These are phyloP conservation scores for Phytophthora quininea DNA, from an alignment of 352 stramenopile genomes.

Conservation along the genomic window DNA sequence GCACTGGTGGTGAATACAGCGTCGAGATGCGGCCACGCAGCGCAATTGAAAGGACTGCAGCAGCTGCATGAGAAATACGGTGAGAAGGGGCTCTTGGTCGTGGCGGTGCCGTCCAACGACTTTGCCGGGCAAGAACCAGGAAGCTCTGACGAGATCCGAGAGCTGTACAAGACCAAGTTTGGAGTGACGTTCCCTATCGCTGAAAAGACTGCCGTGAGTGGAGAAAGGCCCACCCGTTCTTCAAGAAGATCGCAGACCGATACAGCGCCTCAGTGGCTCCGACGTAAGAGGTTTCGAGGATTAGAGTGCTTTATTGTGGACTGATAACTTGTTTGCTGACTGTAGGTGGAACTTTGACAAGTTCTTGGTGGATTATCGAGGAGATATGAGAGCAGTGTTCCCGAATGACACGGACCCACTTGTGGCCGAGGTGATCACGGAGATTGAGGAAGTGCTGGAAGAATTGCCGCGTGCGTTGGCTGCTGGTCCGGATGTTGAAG, in stretches of 20 bases:
- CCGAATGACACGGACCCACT: slow-evolving; percentile 77
- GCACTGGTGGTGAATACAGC: slow-evolving; percentile 78
- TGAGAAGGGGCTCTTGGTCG: slow-evolving; percentile 50
- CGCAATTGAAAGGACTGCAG: slow-evolving; percentile 62
- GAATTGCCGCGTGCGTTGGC: slow-evolving; percentile 38
- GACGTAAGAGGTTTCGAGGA: slow-evolving; percentile 30
- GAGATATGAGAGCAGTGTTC: slow-evolving; percentile 71
- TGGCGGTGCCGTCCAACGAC: slow-evolving; percentile 75
- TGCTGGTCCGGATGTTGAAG: slow-evolving; percentile 20
- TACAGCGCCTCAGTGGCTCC: slow-evolving; percentile 73
- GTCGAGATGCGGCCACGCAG: slow-evolving; percentile 56
- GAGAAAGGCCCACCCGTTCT: slow-evolving; percentile 67
- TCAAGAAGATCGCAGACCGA: slow-evolving; percentile 59
- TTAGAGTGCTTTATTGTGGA: not conserved
- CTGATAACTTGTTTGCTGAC: not conserved
- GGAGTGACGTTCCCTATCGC: slow-evolving; percentile 63
- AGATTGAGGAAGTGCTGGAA: slow-evolving; percentile 67
- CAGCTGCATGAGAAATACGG: slow-evolving; percentile 54
- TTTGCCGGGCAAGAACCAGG: slow-evolving; percentile 65
- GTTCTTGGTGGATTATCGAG: slow-evolving; percentile 69
- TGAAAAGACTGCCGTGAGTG: slow-evolving; percentile 50
- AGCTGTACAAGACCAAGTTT: slow-evolving; percentile 47
- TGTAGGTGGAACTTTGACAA: slow-evolving; percentile 85
- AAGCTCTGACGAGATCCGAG: slow-evolving; percentile 46
- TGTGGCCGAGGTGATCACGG: slow-evolving; percentile 56